phyloP scores from a whole-genome alignment of 768 basidiomycete species.

The Cystofilobasidium capitatum region DNA sequence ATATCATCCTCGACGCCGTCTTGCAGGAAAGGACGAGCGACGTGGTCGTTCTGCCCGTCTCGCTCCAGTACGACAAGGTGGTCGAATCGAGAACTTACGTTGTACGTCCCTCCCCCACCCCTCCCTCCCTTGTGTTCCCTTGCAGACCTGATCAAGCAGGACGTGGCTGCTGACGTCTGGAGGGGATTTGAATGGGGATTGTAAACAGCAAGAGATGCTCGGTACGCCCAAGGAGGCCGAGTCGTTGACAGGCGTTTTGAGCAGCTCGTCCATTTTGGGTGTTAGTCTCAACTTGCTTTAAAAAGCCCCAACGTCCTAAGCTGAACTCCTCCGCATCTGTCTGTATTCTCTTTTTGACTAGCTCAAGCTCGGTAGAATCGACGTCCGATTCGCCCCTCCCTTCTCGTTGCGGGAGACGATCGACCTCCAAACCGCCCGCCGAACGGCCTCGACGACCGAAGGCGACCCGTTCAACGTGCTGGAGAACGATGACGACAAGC shows the following conservation, averaged over 20 bases:
- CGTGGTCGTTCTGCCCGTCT: slow-evolving; percentile 9
- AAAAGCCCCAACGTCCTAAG: background rate
- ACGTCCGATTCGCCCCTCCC: slow-evolving; percentile 31
- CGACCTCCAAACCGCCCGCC: slow-evolving; percentile 27
- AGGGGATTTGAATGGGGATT: too few relatives aligned
- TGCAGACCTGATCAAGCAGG: too few relatives aligned
- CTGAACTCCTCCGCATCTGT: background rate
- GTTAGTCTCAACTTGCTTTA: background rate
- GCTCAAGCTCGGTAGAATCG: slow-evolving; percentile 32
- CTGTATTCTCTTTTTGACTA: slow-evolving; percentile 20
- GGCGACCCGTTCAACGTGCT: slow-evolving; percentile 1
- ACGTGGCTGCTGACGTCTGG: too few relatives aligned
- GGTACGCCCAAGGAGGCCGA: slow-evolving; percentile 32
- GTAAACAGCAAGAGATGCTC: slow-evolving; percentile 27
- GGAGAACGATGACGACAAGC: slow-evolving; percentile 26
- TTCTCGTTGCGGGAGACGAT: slow-evolving; percentile 30
- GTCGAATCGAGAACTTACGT: slow-evolving; percentile 18
- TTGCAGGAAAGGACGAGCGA: slow-evolving; percentile 13
- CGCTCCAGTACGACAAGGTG: slow-evolving; percentile 32
- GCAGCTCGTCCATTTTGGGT: background rate
- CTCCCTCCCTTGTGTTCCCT: background rate
- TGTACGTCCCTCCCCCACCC: background rate
- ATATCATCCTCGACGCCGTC: slow-evolving; percentile 17
- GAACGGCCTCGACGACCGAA: background rate
- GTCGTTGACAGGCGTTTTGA: background rate